A percentile compares a stretch with the other conserved stretches of the same genome.
Conservation (phyloP, 2,329 filamentous ascomycete genomes). For the Nigrospora osmanthi region DNA sequence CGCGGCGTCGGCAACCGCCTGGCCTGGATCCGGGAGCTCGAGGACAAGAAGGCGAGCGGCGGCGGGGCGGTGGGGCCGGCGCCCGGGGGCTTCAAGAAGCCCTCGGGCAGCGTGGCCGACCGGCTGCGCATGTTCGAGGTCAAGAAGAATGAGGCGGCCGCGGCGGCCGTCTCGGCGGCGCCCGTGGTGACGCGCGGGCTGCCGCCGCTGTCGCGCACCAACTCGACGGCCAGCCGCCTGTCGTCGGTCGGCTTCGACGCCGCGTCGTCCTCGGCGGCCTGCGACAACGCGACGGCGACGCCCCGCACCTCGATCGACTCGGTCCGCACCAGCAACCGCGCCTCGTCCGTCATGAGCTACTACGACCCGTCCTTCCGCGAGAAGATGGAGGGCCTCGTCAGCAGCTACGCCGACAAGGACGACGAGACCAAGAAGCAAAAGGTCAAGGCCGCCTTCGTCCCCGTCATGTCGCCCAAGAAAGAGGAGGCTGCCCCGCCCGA, state of each 20-base stretch:
- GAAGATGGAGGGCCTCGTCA: constrained; percentile 7
- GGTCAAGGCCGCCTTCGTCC: constrained; percentile 3
- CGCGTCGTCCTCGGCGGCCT: constrained; percentile 1
- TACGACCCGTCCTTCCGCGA: constrained; percentile 10
- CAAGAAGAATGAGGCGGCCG: background rate
- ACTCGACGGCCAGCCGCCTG: constrained; percentile 8
- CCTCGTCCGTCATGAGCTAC: constrained; percentile 8
- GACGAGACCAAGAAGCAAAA: constrained; percentile 3
- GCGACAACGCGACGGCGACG: constrained; percentile 3
- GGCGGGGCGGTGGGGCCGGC: background rate
- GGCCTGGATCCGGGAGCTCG: constrained; percentile 10
- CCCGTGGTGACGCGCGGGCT: background rate
- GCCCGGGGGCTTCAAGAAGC: constrained; percentile 6
- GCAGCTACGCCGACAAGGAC: constrained; percentile 2
- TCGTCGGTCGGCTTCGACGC: constrained; percentile 6
- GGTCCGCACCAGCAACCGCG: constrained; percentile 6
- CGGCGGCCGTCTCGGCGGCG: background rate
- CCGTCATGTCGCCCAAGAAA: constrained; percentile 4
- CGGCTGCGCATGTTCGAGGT: constrained; percentile 9
- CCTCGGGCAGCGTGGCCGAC: constrained; percentile 6
- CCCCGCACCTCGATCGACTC: constrained; percentile 9
- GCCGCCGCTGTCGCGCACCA: constrained; percentile 6
- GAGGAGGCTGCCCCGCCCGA: background rate
- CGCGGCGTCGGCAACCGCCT: constrained; percentile 5
- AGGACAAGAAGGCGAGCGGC: constrained; percentile 10